Conservation (phyloP, 78 protist species). For the Protostelium mycophagum region DNA sequence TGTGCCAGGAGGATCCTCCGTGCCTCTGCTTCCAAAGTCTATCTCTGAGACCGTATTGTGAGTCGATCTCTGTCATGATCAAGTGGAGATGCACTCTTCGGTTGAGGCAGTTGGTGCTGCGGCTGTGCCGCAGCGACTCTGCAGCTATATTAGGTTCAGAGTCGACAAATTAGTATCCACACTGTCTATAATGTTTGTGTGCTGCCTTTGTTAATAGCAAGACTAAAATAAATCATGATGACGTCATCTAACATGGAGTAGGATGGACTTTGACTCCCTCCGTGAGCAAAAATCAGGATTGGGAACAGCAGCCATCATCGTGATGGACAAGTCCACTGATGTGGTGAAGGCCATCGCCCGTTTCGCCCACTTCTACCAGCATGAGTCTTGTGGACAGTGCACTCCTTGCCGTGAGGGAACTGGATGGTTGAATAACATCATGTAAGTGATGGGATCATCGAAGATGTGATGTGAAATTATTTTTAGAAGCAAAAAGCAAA, state of each 20-base stretch:
- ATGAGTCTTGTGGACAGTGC: conserved; percentile 99
- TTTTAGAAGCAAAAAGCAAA: too few species aligned
- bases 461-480: too few species aligned
- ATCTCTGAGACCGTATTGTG: conserved; percentile 87
- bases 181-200: too few species aligned
- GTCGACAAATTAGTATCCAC: too few species aligned
- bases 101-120: background rate
- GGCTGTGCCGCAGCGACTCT: too few species aligned
- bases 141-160: too few species aligned
- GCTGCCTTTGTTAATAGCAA: too few species aligned
- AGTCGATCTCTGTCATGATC: conserved; percentile 5
- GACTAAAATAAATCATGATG: too few species aligned
- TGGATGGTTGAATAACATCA: background rate
- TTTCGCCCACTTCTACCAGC: conserved; percentile 87
- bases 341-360: conserved; percentile 84
- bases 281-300: conserved; percentile 79
- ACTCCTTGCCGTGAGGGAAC: conserved; percentile 98
- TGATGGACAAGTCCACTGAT: conserved; percentile 91
- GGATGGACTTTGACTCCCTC: conserved; percentile 96
- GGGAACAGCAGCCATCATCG: conserved; percentile 98
- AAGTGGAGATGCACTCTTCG: background rate
- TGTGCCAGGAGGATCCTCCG: conserved; percentile 97
- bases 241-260: background rate
- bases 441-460: background rate
- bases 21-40: conserved; percentile 86